Percentiles rank a stretch among this genome's conserved stretches.
Conservation (phyloP, 31 red algal genomes). For the Bonnemaisonia californica region DNA sequence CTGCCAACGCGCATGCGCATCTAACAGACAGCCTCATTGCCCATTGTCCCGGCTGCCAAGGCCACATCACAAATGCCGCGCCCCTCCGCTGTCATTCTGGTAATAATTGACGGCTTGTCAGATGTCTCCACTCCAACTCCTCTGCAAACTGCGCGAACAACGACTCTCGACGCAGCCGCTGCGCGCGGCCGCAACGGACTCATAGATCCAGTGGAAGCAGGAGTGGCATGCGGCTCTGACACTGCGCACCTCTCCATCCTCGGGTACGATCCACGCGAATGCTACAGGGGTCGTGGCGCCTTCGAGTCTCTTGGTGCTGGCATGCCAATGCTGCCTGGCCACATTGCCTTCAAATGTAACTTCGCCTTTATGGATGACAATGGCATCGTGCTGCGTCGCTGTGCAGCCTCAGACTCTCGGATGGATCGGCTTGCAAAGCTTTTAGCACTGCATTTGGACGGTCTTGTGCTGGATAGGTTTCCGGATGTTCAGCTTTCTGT, state of each 20-base stretch:
- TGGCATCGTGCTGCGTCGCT: conserved; percentile 4
- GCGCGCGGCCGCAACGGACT: conserved; percentile 25
- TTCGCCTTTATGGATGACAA: conserved; percentile 32
- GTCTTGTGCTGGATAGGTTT: conserved; percentile 2
- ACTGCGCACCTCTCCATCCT: conserved; percentile 64
- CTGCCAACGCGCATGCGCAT: background rate
- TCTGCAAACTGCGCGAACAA: conserved; percentile 25
- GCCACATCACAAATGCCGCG: conserved; percentile 2
- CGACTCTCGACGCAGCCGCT: conserved; percentile 35
- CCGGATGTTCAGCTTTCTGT: conserved; percentile 25
- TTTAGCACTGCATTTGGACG: background rate
- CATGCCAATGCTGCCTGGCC: conserved; percentile 21
- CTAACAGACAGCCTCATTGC: background rate
- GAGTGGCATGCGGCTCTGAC: conserved; percentile 61
- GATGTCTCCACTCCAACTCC: conserved; percentile 35
- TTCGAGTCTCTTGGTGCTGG: conserved; percentile 58
- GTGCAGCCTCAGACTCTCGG: background rate
- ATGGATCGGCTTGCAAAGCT: background rate
- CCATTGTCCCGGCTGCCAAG: background rate
- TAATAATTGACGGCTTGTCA: conserved; percentile 53
- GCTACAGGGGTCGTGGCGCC: conserved; percentile 58
- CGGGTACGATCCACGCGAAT: conserved; percentile 31
- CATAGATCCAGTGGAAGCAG: conserved; percentile 51
- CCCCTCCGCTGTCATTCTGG: conserved; percentile 32
- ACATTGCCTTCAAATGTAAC: conserved; percentile 63